Base-by-base conservation (phyloP, 345 rosid genomes). In the Melastoma malabathricum region DNA sequence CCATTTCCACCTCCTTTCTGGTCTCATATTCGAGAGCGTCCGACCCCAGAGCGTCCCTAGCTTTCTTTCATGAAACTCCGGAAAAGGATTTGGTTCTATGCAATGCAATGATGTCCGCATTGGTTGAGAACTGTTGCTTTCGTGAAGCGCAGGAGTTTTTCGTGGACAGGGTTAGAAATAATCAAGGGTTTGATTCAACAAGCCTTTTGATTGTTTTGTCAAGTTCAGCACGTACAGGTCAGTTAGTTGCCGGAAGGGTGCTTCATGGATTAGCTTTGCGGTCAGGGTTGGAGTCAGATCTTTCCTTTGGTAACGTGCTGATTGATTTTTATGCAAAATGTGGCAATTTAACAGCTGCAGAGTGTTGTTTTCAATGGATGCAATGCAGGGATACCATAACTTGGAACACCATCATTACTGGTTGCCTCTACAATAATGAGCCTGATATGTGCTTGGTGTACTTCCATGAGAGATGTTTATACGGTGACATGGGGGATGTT, bases 401-500 rank as follows among this genome's bases (percentile, higher is more conserved):
- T 61, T 83, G 88, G 93, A 83, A 83, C 65, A 68, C 88, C 4
- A 52, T 78, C 17, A 15, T 74, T 62, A 74, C 71, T 15, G 77
- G 75, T 43, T 75, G 68, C 71, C 75, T 74, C 61, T 61, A 52
- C 38, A 76, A 56, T 65, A 58, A 61, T 54, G 39, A 62, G 25
- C 79, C 77, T 12, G 58, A 51, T 19, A 68, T 56, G 57, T 68
- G 81, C 23, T 60, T 78, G 67, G 47, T 50, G 34, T 80, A 68
- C 53, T 74, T 76, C 51, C 66, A 46, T 58, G 59, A 17, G 61
- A 72, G 81, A 79, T n/a, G 41, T 58, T 4, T 53, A 46, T 65
- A 43, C 39, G 77, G 69, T 63, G 61, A 69, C 56, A 61, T 46
- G 60, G 74, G 70, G 29, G 82, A 83, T 54, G 56, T 29, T 51